Evolutionary conservation across 2,329 filamentous ascomycete genomes (phyloP), one percentile per base, ranked within the genome.

Genomic region (Xylaria sp.): DNA sequence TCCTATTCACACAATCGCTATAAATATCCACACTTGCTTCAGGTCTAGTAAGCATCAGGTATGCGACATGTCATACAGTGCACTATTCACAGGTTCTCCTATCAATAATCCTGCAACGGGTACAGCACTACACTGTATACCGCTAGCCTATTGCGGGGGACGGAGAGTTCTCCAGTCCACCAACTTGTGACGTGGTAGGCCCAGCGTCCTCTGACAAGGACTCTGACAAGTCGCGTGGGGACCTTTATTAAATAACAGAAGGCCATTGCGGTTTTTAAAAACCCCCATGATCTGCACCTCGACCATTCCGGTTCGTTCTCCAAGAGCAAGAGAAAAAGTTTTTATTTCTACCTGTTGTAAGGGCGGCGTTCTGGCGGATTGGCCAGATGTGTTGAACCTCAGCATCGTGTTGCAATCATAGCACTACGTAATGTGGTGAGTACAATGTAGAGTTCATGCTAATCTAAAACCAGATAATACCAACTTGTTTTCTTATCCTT

Each of bases 101-200:
- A 47, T 17, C 42, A 19, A 47, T 47, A 3, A 47, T 2, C 4
- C 24, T 27, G 24, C 24, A 27, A 27, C 24, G 4, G 4, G n/a
- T 19, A 21, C n/a, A 19, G 17, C n/a, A 47, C 14, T 19, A 47
- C 6, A 47, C 42, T 47, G 42, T 47, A 47, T 19, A 47, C 14
- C 36, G 30, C 42, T 65, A 51, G 55, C 27, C 51, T 21, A 59
- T 67, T 67, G 64, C 56, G 64, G 67, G 67, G 64, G 59, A 61
- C 36, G 57, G n/a, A 30, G n/a, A 36, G 30, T 19, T 51, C 27
- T 57, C 60, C 53, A 69, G 45, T 53, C 57, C 63, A 69, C 58
- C 63, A 63, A 69, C 48, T 58, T 55, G 47, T 69, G 67, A 69
- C 63, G 67, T 69, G 67, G 45, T 36, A 54, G 51, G 11, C 27